Conservation (phyloP, 768 basidiomycete genomes). For the Trametes cubensis region DNA sequence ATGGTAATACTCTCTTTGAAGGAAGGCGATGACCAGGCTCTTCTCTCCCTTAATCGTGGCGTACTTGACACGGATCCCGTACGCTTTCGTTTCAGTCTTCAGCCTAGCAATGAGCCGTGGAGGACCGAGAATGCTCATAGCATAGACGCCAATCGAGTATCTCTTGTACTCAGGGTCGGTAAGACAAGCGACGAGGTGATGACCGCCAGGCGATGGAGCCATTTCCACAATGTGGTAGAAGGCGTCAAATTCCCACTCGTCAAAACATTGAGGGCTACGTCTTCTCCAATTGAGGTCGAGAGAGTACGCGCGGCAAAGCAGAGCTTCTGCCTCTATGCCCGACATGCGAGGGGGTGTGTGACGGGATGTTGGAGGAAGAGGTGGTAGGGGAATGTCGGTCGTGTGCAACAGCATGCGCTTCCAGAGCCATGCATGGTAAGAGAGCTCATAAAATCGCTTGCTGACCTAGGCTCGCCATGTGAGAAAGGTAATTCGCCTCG, state of each 20-base stretch:
- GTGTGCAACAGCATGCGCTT: constrained; percentile 54
- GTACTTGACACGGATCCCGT: constrained; percentile 62
- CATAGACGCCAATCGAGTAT: constrained; percentile 56
- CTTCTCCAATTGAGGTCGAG: constrained; percentile 63
- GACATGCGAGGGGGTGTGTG: constrained; percentile 40
- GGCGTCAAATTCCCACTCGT: constrained; percentile 31
- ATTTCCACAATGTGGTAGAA: constrained; percentile 52
- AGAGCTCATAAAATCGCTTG: constrained; percentile 61
- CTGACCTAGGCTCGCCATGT: constrained; percentile 46
- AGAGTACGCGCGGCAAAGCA: constrained; percentile 62
- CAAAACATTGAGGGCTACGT: constrained; percentile 38
- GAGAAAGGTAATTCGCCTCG: not conserved
- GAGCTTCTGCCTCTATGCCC: constrained; percentile 51
- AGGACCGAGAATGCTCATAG: constrained; percentile 52
- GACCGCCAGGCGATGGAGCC: constrained; percentile 65
- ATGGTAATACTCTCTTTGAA: constrained; percentile 40
- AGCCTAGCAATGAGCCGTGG: constrained; percentile 49
- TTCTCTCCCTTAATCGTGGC: constrained; percentile 44
- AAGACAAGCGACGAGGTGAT: constrained; percentile 65
- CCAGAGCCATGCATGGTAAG: constrained; percentile 72
- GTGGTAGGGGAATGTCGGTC: constrained; percentile 60
- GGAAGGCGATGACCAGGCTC: constrained; percentile 58
- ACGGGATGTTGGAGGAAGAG: constrained; percentile 59
- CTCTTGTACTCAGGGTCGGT: constrained; percentile 43
- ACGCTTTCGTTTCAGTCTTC: constrained; percentile 53